Conservation (phyloP, 306 rosid genomes). For the Pueraria montana region DNA sequence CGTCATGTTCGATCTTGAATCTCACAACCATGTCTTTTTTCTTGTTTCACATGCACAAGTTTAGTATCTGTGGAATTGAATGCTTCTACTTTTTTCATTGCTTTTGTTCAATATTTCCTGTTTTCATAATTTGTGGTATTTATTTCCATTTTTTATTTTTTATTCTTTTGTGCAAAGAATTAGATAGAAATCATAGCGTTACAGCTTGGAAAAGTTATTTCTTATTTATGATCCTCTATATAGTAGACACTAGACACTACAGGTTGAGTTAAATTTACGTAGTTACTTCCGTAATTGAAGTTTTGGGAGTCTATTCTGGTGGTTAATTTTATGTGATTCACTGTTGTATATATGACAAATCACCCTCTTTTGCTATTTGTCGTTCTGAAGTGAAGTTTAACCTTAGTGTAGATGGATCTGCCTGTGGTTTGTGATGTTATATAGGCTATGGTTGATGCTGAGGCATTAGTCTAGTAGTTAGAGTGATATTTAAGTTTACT, state of each 20-base stretch:
- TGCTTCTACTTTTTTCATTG: not conserved
- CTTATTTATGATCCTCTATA: constrained; percentile 17
- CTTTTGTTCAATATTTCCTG: constrained; percentile 13
- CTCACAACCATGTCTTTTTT: not conserved
- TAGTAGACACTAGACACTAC: not conserved
- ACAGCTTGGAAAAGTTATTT: not conserved
- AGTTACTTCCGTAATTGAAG: not conserved
- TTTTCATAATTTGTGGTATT: not conserved
- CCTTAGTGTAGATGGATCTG: constrained; percentile 12
- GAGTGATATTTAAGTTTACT: not conserved
- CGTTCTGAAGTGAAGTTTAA: not conserved
- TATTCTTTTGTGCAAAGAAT: not conserved
- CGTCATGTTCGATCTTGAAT: constrained; percentile 30
- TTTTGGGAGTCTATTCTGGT: not conserved
- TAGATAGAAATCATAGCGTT: not conserved
- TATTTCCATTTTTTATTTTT: not conserved
- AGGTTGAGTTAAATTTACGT: not conserved
- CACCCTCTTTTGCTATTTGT: constrained; percentile 7
- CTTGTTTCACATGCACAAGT: not conserved
- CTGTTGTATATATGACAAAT: not conserved
- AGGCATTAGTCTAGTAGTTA: constrained; percentile 13
- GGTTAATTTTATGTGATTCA: not conserved
- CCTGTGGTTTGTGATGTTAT: constrained; percentile 3
- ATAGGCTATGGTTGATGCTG: constrained; percentile 24
- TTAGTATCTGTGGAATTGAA: not conserved